Conservation (phyloP, 768 basidiomycete genomes). For the Tulasnella sp. region DNA sequence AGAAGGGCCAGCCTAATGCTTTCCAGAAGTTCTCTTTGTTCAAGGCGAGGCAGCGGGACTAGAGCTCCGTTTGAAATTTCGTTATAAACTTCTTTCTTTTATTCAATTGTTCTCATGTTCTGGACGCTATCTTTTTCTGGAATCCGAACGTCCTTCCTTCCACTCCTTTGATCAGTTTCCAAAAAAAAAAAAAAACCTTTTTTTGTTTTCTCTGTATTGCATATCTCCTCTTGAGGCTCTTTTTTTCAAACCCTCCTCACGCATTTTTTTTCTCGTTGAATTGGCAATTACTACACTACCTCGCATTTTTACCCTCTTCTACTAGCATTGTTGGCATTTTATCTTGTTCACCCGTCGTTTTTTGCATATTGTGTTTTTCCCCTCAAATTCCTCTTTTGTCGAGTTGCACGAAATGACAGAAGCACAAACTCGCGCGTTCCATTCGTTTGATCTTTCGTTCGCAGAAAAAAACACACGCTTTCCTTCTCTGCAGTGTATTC, state of each 20-base stretch:
- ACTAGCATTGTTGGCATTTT: neutral
- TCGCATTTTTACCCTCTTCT: neutral
- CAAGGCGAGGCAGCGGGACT: neutral
- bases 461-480: neutral
- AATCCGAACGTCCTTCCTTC: conserved; percentile 1
- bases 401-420: neutral
- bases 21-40: neutral
- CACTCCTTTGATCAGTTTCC: neutral
- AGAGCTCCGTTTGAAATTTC: neutral
- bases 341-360: neutral
- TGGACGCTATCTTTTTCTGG: neutral
- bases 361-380: neutral
- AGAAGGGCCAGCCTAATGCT: neutral
- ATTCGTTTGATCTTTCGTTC: neutral
- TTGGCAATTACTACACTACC: neutral
- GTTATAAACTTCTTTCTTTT: neutral
- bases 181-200: neutral
- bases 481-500: neutral
- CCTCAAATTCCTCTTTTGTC: neutral
- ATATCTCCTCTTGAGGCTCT: neutral
- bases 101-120: neutral
- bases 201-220: neutral
- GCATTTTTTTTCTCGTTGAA: neutral
- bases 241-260: neutral
- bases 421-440: neutral